These are phyloP conservation scores for Solanum chmielewskii DNA, from an alignment of 257 asterid genomes.

Conservation along the genomic window DNA sequence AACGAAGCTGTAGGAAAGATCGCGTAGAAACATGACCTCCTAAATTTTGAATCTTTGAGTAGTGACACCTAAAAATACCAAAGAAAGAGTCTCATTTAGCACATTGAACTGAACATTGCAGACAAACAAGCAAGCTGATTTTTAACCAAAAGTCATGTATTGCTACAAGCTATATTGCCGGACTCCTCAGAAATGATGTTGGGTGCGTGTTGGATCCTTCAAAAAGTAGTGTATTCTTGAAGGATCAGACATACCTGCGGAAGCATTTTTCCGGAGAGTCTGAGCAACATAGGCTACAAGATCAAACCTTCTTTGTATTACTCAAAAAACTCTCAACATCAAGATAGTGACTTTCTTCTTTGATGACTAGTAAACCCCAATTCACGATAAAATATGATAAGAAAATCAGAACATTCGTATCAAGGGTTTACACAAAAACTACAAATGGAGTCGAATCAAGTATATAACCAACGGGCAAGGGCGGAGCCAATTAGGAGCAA, in stretches of 20 bases:
- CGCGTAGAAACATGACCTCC: constrained; percentile 23
- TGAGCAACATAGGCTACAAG: background rate
- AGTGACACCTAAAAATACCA: constrained; percentile 18
- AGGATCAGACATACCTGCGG: background rate
- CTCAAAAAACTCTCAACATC: background rate
- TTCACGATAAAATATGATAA: background rate
- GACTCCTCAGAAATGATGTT: background rate
- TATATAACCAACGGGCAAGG: background rate
- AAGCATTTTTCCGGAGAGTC: background rate
- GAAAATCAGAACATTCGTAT: background rate
- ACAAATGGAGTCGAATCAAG: background rate
- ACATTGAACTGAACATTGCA: background rate
- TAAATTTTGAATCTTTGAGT: constrained; percentile 22
- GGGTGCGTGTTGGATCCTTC: background rate
- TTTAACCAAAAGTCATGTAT: background rate
- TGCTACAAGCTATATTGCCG: background rate
- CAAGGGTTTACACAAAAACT: background rate
- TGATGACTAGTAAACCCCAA: background rate
- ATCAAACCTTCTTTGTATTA: background rate
- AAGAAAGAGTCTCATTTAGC: background rate
- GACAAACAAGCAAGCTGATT: background rate
- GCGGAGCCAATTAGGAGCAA: background rate
- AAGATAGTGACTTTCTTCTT: background rate
- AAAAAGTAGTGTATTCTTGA: background rate
- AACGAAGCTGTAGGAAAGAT: constrained; percentile 29